These are phyloP conservation scores for Claviceps africana DNA, from an alignment of 2,329 filamentous ascomycete genomes.

Conservation along the genomic window DNA sequence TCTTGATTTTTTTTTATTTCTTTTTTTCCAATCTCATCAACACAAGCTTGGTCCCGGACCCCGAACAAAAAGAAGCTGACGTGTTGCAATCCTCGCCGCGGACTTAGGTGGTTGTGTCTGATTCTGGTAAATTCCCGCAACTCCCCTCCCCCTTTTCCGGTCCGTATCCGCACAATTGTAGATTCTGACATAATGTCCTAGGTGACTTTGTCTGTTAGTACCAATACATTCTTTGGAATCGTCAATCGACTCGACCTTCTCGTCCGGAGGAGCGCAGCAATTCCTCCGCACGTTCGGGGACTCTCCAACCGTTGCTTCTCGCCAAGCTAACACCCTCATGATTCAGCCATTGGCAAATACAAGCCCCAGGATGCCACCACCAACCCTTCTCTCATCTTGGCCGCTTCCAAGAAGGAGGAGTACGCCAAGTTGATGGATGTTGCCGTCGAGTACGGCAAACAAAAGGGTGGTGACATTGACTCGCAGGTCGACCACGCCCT, in stretches of 20 bases:
- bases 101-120: constrained; percentile 76
- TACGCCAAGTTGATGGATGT: constrained; percentile 85
- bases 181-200: constrained; percentile 24
- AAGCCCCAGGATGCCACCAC: constrained; percentile 99
- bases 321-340: constrained; percentile 19
- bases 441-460: constrained; percentile 77
- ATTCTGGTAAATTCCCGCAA: constrained; percentile 61
- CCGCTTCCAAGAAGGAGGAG: constrained; percentile 94
- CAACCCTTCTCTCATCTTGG: constrained; percentile 97
- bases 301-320: background rate
- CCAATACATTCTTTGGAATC: constrained; percentile 1
- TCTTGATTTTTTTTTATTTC: background rate
- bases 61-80: constrained; percentile 12
- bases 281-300: no score
- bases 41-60: background rate
- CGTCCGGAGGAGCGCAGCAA: background rate
- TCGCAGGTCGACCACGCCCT: constrained; percentile 79
- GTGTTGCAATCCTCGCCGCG: constrained; percentile 8
- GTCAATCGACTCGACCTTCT: background rate
- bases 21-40: background rate
- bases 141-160: constrained; percentile 7
- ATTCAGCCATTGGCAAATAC: constrained; percentile 90
- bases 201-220: constrained; percentile 67
- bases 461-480: constrained; percentile 52
- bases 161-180: background rate